Base-by-base conservation (phyloP, 2,329 filamentous ascomycete species). In the Cladophialophora exuberans region DNA sequence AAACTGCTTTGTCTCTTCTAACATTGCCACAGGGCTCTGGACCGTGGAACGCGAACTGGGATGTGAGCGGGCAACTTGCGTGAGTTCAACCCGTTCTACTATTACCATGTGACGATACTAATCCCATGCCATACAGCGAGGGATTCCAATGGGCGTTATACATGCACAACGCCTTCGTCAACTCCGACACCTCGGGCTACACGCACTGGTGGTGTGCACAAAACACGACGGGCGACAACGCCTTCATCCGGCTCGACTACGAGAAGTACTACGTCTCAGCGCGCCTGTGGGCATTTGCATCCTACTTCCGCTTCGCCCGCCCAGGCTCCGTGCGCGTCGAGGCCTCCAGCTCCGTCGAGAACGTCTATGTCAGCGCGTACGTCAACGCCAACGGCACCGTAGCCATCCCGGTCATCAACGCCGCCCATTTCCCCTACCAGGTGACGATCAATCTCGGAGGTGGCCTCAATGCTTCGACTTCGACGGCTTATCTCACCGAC, bases 121-220 rank as follows among this genome's bases (percentile, higher is more conserved):
- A 62, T 0, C 15, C 10, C 22, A 26, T 7, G 2, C 20, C 7
- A 70, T 64, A 70, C 0, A 75, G 75, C 31, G 81, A 83, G 57
- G 81, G 80, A 5, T 70, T 79, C 60, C 81, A 78, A 2, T 83
- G 79, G 80, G 81, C 80, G 1, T 77, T 78, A 61, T 77, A 79
- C 59, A 76, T 83, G 39, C 77, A 78, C 65, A 72, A 72, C 26
- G 78, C 74, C 17, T 68, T 83, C 11, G 71, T 78, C 4, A 75
- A 74, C 61, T 73, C 72, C 20, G 77, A 79, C 60, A 69, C 79
- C 4, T 77, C 73, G 6, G 81, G 74, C 0, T 83, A 82, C 62
- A 69, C 83, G 4, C 83, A 80, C 68, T 83, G 80, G 80, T 76
- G 79, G 64, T 78, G 79, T 17, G 64, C 66, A 13, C 71, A 74